Conservation (phyloP, 768 basidiomycete species). For the Suillus occidentalis region DNA sequence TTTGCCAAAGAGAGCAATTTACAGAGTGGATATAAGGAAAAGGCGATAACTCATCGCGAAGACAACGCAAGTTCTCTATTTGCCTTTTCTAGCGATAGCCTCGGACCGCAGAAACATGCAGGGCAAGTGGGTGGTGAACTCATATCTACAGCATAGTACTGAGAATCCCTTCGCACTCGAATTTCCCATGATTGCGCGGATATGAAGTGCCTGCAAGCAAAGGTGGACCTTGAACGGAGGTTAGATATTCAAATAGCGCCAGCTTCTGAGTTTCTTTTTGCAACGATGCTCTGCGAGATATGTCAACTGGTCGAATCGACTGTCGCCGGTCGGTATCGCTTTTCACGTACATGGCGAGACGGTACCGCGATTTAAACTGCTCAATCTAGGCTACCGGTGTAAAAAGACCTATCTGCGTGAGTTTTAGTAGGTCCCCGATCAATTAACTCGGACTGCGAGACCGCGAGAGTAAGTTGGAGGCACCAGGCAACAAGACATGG, state of each 20-base stretch:
- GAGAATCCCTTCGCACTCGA: neutral
- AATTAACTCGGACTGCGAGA: neutral
- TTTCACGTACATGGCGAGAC: neutral
- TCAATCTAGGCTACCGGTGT: neutral
- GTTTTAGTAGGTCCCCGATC: neutral
- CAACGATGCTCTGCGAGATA: neutral
- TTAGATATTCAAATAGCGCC: neutral
- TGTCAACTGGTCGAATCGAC: neutral
- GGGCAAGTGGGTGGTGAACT: neutral
- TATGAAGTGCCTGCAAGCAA: neutral
- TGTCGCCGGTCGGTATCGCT: neutral
- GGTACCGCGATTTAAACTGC: neutral
- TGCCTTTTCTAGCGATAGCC: neutral
- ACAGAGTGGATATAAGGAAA: neutral
- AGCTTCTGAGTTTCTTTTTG: neutral
- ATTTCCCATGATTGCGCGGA: constrained; percentile 4
- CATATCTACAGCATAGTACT: neutral
- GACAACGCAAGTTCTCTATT: neutral
- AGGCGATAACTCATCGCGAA: constrained; percentile 1
- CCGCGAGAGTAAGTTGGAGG: neutral
- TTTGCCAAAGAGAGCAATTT: neutral
- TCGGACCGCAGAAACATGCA: neutral
- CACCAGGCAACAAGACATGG: neutral
- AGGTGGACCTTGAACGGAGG: neutral
- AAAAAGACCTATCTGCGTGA: neutral